Base-by-base conservation (phyloP, 2,329 filamentous ascomycete species). In the Paracoccidioides lutzii region DNA sequence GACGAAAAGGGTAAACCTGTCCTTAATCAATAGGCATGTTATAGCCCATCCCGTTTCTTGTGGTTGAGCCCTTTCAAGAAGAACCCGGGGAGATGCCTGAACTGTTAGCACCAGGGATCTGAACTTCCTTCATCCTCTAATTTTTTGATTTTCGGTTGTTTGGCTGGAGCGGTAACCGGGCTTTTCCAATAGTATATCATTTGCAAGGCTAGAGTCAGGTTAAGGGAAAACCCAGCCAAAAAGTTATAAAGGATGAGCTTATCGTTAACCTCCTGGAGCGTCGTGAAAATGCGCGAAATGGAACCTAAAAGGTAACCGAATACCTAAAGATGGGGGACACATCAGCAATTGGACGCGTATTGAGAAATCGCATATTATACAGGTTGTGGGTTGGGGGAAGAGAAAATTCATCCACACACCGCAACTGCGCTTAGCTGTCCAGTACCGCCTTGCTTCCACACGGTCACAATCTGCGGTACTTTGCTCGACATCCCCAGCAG, bases 291-390 rank as follows among this genome's bases (percentile, higher is more conserved):
- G 68, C 93, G 87, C 32, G 89, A 88, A 57, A 97, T 81, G 45
- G 90, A 95, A 42, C 94, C 93, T 64, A 84, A 78, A 65, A 98
- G 88, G 74, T 95, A 98, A 78, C 96, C 97, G 81, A 98, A 95
- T 63, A 98, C 90, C 90, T 96, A 65, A 6, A 50, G 32, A 60
- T 5, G 32, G 43, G 51, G 57, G 49, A 8, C 22, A 35, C 22
- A 30, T 15, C n/a, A 33, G 7, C 15, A 9, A 14, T 4, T 3
- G n/a, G n/a, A 33, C 12, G 41, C 5, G 5, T 38, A n/a, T 5
- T 9, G 37, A 28, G 10, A n/a, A 28, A 28, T 35, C 30, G 30
- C 15, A 48, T 28, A 28, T 5, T 3, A 50, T 37, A 30, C 12
- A 45, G 9, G 28, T 35, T n/a, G 45, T 7, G 30, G 3, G 45